Evolutionary conservation across 305 asterid genomes (phyloP).

Genomic region (Solanum hybrid): DNA sequence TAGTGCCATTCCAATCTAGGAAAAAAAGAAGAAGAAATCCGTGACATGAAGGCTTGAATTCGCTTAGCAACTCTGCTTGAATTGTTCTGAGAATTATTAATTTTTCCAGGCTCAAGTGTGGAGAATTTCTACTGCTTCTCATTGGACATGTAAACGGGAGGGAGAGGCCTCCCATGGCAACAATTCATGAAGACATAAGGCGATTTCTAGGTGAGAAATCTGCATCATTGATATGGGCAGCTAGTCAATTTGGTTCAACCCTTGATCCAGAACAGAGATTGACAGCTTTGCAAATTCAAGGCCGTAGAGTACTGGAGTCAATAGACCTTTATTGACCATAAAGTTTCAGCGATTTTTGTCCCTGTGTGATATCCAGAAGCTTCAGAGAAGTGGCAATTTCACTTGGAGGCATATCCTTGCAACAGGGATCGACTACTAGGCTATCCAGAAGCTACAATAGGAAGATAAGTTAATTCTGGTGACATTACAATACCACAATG

Average conservation of each 20-base stretch:
- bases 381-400: neutral
- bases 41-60: neutral
- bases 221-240: constrained; percentile 93
- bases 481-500: neutral
- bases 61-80: neutral
- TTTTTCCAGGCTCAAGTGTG: constrained; percentile 75
- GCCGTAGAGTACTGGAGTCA: constrained; percentile 74
- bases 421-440: neutral
- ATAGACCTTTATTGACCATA: constrained; percentile 54
- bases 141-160: constrained; percentile 83
- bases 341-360: neutral
- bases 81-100: neutral
- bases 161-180: constrained; percentile 72
- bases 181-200: constrained; percentile 69
- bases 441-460: neutral
- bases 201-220: constrained; percentile 75
- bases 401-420: neutral
- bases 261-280: constrained; percentile 70
- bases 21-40: too few relatives aligned
- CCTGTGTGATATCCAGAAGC: neutral
- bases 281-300: constrained; percentile 78
- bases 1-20: neutral
- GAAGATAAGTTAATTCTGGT: neutral
- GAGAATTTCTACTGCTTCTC: constrained; percentile 80
- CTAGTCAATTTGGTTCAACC: constrained; percentile 78